Conservation (phyloP, 805 yeast species). For the Ogataea neopini region DNA sequence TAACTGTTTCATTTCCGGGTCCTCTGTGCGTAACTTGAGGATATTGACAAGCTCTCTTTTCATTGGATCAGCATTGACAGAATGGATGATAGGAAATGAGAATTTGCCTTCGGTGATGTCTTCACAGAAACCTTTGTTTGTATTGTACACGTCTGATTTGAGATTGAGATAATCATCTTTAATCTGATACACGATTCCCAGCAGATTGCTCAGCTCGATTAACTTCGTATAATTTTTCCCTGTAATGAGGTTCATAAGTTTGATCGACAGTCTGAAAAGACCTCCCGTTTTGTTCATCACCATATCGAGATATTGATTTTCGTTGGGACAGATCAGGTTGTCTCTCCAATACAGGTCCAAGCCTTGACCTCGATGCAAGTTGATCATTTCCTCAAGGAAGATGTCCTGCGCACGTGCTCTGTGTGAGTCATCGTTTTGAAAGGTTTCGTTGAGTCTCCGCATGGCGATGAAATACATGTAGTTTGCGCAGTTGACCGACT, state of each 20-base stretch:
- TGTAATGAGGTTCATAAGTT: slow-evolving; percentile 49
- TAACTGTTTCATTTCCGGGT: slow-evolving; percentile 47
- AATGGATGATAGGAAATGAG: slow-evolving; percentile 82
- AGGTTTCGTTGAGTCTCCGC: slow-evolving; percentile 40
- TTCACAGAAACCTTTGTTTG: slow-evolving; percentile 77
- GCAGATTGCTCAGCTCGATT: slow-evolving; percentile 63
- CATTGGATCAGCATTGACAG: slow-evolving; percentile 40
- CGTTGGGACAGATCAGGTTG: slow-evolving; percentile 54
- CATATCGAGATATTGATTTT: slow-evolving; percentile 71
- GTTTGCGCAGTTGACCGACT: slow-evolving; percentile 81
- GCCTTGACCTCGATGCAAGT: slow-evolving; percentile 89
- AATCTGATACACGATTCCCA: slow-evolving; percentile 86
- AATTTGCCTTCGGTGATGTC: slow-evolving; percentile 89
- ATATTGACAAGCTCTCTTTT: slow-evolving; percentile 49
- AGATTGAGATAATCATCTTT: slow-evolving; percentile 83
- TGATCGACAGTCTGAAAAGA: slow-evolving; percentile 70
- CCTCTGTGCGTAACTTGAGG: slow-evolving; percentile 53
- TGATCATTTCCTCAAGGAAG: slow-evolving; percentile 71
- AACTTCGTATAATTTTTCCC: slow-evolving; percentile 29
- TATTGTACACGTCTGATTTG: slow-evolving; percentile 47
- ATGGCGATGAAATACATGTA: slow-evolving; percentile 78
- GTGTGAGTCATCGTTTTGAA: slow-evolving; percentile 19
- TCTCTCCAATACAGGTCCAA: slow-evolving; percentile 90
- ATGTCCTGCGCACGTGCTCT: slow-evolving; percentile 39
- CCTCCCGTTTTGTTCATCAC: slow-evolving; percentile 91